Evolutionary conservation across 2,329 filamentous ascomycete genomes (phyloP).

Genomic region (Phyllosticta capitalensis): DNA sequence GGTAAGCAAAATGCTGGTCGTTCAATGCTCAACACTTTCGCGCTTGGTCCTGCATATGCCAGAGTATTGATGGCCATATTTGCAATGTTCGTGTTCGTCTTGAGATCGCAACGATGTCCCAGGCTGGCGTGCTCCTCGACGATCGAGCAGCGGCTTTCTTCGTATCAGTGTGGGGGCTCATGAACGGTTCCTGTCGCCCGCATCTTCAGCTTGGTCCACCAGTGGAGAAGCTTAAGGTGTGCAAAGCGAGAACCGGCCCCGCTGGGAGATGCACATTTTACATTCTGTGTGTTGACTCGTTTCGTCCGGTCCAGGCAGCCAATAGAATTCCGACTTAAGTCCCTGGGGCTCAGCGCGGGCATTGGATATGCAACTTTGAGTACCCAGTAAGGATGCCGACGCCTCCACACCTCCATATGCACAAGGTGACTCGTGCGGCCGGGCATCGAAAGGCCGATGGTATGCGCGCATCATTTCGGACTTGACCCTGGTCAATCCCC

Average conservation of each 20-base stretch:
- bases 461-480: not conserved
- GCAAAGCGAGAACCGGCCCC: not conserved
- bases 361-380: not conserved
- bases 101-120: not conserved
- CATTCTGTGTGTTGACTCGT: not conserved
- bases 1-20: not conserved
- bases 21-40: not conserved
- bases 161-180: not conserved
- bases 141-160: not conserved
- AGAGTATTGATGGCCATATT: not conserved
- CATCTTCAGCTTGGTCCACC: not conserved
- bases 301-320: not conserved
- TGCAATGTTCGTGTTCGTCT: not conserved
- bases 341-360: not conserved
- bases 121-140: not conserved
- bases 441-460: not conserved
- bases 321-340: not conserved
- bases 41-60: not conserved
- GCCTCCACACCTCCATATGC: not conserved
- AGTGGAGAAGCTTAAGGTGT: not conserved
- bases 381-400: not conserved
- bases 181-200: not conserved
- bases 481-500: not conserved
- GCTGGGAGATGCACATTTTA: not conserved
- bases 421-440: not conserved